A percentile compares a stretch with the other conserved stretches of the same genome.
phyloP scores from a whole-genome alignment of 371 early-diverging fungal species.

The Mortierella sp. region DNA sequence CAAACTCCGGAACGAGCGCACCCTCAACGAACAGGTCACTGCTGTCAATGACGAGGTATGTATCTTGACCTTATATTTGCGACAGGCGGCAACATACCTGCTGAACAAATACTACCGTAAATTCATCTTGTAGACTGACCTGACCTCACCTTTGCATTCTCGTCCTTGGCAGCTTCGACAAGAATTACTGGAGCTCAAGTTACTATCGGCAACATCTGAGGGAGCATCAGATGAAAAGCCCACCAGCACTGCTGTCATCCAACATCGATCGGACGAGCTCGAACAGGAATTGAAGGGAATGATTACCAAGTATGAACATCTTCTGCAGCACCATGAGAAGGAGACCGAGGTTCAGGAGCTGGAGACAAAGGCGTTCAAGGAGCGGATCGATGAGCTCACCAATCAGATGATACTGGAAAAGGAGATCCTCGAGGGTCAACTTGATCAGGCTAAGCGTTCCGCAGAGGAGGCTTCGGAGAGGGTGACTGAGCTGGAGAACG shows the following conservation, averaged over 20 bases:
- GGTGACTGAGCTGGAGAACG: slow-evolving; percentile 41
- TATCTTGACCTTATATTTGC: neutral
- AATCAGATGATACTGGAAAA: slow-evolving; percentile 35
- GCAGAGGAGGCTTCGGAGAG: slow-evolving; percentile 37
- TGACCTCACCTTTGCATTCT: neutral
- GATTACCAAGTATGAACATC: slow-evolving; percentile 42
- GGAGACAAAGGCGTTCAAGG: slow-evolving; percentile 42
- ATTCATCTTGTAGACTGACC: no score
- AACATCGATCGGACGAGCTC: slow-evolving; percentile 32
- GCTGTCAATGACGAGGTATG: slow-evolving; percentile 41
- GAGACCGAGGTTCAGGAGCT: slow-evolving; percentile 29
- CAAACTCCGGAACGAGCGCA: slow-evolving; percentile 27
- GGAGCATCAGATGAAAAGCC: slow-evolving; percentile 22
- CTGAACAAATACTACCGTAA: no score
- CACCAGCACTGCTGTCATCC: slow-evolving; percentile 8
- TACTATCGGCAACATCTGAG: slow-evolving; percentile 48
- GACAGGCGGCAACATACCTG: neutral
- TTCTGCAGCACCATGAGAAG: slow-evolving; percentile 35
- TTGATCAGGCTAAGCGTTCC: slow-evolving; percentile 30
- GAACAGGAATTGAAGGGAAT: slow-evolving; percentile 42
- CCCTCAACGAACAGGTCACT: slow-evolving; percentile 22
- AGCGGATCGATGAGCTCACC: slow-evolving; percentile 42
- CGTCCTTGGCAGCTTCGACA: slow-evolving; percentile 36
- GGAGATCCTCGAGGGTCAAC: slow-evolving; percentile 40
- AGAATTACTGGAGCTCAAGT: slow-evolving; percentile 42